Base-by-base conservation (phyloP, 2,329 filamentous ascomycete species). In the Aspergillus tubingensis region DNA sequence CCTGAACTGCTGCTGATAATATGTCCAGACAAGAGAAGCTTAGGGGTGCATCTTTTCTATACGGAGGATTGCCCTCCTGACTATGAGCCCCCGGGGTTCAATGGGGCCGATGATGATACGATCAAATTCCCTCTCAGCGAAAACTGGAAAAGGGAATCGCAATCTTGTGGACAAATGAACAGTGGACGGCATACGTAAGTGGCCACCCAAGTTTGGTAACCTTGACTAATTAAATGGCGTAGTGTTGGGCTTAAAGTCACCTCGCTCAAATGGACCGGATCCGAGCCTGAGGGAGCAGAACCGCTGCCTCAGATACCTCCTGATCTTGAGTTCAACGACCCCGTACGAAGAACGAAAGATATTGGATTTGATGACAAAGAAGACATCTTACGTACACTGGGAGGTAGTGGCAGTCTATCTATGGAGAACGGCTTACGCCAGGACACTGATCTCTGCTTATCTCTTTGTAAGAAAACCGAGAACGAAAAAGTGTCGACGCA, bases 41-140 rank as follows among this genome's bases (percentile, higher is more conserved):
- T 83, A 10, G 77, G 75, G 8, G 75, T 83, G 63, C 74, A 78
- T 53, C 69, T 83, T 3, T 75, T 79, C 57, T 82, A 81, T 64
- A 77, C 72, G 3, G 71, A 79, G n/a, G 68, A 76, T 15, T 76
- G 74, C 54, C 72, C 76, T 8, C 53, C 63, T 27, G 68, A 72
- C 2, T 80, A 81, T 63, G 71, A 79, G 50, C 76, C 80, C 17
- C 68, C 68, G n/a, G 79, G 79, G 3, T 82, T 81, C 51, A 66
- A 68, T 8, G 62, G 65, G 8, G 66, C 66, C 17, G 66, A 63
- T 5, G 67, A 72, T 30, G 65, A 70, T 30, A 67, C 62, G 1
- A 65, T 81, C 8, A 65, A 67, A 30, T 81, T 79, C 61, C 75
- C 78, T 0, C 61, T 67, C 25, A 68, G 70, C 17, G 68, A 76